Evolutionary conservation across 2,329 filamentous ascomycete genomes (phyloP), one percentile per base, ranked within the genome.

Genomic region (Fusarium verrucosum): DNA sequence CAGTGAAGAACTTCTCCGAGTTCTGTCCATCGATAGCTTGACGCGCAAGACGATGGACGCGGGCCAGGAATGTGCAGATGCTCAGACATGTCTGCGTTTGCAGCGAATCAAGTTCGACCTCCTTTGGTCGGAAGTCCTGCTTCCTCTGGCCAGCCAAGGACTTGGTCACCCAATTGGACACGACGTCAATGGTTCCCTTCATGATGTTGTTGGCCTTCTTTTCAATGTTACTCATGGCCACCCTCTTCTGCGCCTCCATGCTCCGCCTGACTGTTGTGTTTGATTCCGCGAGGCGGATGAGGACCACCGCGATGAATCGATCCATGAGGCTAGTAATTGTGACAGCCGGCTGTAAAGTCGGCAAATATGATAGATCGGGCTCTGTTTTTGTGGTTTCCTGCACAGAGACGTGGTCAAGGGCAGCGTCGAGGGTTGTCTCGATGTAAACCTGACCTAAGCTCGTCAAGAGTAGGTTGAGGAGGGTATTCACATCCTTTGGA

Each of bases 291-390:
- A 99, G 86, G 11, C 93, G 92, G 66, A 98, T 90, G 20, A 99
- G 87, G 16, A 98, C 92, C 5, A 93, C 94, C 58, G 90, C 89
- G 68, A 96, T 94, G 70, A 95, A 97, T 62, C 92, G 92, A 69
- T 94, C 89, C 87, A 98, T 96, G 69, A 99, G 87, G 74, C 94
- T 94, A 10, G 95, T 90, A 64, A 97, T 94, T 50, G 89, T 94
- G 50, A 97, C 92, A 10, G 92, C 91, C 3, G 91, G 88, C 30
- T 91, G 89, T 33, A 98, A 84, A 10, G 88, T 87, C 8, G 89
- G 87, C 35, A 99, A 84, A 75, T 96, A 97, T 4, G 85, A 85
- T 46, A 98, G 84, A 75, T 99, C 94, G 0, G 95, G 95, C 73
- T 97, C 94, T 14, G 83, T 86, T 76, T 94, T 97, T 47, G 84